A percentile compares a stretch with the other conserved stretches of the same genome.
phyloP scores from a whole-genome alignment of 768 basidiomycete species.

The Suillus clintonianus region DNA sequence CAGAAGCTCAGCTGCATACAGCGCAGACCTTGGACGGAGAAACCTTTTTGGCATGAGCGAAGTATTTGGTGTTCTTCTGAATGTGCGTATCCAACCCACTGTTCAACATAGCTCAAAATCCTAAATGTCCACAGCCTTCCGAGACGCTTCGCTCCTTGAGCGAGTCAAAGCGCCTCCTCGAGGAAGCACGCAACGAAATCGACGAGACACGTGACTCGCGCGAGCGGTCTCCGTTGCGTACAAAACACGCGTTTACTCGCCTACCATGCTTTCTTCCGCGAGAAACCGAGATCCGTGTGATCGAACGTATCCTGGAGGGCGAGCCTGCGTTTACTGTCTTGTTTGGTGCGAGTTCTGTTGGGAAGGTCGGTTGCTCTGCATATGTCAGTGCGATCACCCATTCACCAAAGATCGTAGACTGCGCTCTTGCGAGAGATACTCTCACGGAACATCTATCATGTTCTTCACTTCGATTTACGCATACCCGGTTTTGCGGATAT shows the following conservation, averaged over 20 bases:
- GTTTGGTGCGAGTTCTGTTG: slow-evolving; percentile 79
- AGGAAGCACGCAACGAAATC: slow-evolving; percentile 78
- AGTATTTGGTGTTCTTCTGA: slow-evolving; percentile 71
- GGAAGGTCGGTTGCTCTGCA: slow-evolving; percentile 54
- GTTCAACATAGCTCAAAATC: slow-evolving; percentile 13
- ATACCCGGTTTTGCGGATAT: slow-evolving; percentile 86
- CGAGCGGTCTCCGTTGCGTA: slow-evolving; percentile 54
- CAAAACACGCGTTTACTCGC: slow-evolving; percentile 77
- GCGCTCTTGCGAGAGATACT: slow-evolving; percentile 79
- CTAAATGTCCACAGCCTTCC: slow-evolving; percentile 52
- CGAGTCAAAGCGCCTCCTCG: slow-evolving; percentile 73
- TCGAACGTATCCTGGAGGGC: slow-evolving; percentile 63
- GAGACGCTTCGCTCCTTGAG: slow-evolving; percentile 79
- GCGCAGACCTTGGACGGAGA: slow-evolving; percentile 62
- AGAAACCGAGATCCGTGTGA: slow-evolving; percentile 61
- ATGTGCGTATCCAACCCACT: slow-evolving; percentile 47
- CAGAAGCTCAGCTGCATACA: slow-evolving; percentile 58
- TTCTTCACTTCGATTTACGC: slow-evolving; percentile 81
- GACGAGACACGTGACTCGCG: slow-evolving; percentile 58
- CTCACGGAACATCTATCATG: slow-evolving; percentile 66
- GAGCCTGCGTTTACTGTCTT: slow-evolving; percentile 81
- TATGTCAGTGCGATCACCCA: not conserved
- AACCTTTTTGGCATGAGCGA: slow-evolving; percentile 83
- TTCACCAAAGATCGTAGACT: slow-evolving; percentile 46
- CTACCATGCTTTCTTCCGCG: slow-evolving; percentile 76